Evolutionary conservation across 257 asterid genomes (phyloP), one percentile per base, ranked within the genome.

Genomic region (Thymus quinquecostatus): DNA sequence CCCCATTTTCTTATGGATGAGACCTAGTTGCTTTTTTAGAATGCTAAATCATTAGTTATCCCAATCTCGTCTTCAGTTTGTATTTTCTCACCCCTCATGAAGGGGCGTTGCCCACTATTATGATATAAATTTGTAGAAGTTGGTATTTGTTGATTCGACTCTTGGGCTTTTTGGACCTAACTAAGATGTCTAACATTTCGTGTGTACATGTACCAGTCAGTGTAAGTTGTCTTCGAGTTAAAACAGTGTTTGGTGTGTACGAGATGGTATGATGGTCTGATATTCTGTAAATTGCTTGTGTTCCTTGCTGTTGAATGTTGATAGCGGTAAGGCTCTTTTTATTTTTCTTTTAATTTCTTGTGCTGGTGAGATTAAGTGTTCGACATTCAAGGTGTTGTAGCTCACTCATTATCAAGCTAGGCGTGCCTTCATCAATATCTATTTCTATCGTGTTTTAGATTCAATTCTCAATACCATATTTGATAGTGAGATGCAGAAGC

Each of bases 171-270:
- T 72, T 28, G 66, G 45, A 38, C 51, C 57, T 47, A 55, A 60
- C 49, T 50, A 45, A 64, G 75, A 68, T 68, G 67, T 50, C 38
- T 47, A 73, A 57, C 65, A 66, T 73, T 60, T 49, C 36, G 48
- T 67, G 71, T 41, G 83, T 75, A 76, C 82, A 74, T 69, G 74
- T 70, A 75, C 3, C 41, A 50, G 48, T 71, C 38, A 2, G 65
- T 41, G 66, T 57, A 57, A 51, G 58, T 70, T 67, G 70, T 6
- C 11, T 56, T 66, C 32, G 72, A 71, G 62, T 71, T 36, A 8
- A 21, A 36, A 63, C 68, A 56, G 32, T 67, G 61, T 47, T 63
- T 49, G 69, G 10, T 59, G 74, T 71, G 69, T 51, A 21, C 21
- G 21, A 21, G 21, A 21, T 21, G 21, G 21, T 21, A 40, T 10